Conservation (phyloP, 345 rosid species). For the Streptanthus diversifolius region DNA sequence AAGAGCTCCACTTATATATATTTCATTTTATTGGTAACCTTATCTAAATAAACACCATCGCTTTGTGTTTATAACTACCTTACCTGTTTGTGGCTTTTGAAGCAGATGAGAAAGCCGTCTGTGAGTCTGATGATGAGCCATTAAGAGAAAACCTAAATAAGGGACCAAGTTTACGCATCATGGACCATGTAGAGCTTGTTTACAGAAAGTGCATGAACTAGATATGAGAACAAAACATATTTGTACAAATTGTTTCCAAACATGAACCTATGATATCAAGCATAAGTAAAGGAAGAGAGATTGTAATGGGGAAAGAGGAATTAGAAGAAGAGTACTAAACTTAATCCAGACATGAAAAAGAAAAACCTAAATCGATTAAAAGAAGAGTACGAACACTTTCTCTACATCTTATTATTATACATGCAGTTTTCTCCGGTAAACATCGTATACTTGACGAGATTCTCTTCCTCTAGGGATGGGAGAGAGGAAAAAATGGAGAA, state of each 20-base stretch:
- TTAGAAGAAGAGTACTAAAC: background rate
- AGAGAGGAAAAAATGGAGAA: background rate
- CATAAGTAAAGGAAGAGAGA: background rate
- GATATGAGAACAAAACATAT: background rate
- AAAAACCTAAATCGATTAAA: no score
- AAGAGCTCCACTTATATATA: conserved; percentile 1
- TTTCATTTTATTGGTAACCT: background rate
- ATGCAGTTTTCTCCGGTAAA: background rate
- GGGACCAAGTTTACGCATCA: background rate
- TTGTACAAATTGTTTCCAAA: background rate
- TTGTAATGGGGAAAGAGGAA: background rate
- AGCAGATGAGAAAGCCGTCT: background rate
- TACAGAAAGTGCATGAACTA: background rate
- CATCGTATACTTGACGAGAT: background rate
- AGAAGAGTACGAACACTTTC: background rate
- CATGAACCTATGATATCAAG: background rate
- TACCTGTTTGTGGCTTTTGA: conserved; percentile 8
- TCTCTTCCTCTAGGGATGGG: background rate
- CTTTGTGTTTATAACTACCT: background rate
- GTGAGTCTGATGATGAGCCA: conserved; percentile 13
- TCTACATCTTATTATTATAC: background rate
- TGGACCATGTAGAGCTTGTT: background rate
- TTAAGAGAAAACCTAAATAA: background rate
- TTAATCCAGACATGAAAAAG: background rate
- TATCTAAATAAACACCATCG: conserved; percentile 21